Evolutionary conservation across 345 rosid species (phyloP).

Genomic region (Acer campestre): DNA sequence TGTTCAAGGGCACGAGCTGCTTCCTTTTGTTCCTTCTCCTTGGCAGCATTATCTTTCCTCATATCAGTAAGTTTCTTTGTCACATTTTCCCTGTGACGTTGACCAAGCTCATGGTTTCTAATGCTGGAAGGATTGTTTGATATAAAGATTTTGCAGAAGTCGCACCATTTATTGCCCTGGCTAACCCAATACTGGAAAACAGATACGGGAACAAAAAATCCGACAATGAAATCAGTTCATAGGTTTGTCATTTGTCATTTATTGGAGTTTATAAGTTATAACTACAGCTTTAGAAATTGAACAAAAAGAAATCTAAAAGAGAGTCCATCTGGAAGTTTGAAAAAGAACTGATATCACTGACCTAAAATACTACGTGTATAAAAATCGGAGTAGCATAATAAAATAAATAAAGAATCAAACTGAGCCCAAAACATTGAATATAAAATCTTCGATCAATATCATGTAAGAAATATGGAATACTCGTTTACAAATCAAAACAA

Average conservation of each 20-base stretch:
- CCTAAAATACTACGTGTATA: neutral
- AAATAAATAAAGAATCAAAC: neutral
- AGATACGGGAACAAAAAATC: neutral
- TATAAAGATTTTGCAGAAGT: constrained; percentile 84
- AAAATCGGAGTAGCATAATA: neutral
- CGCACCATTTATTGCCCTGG: constrained; percentile 98
- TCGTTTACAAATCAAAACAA: neutral
- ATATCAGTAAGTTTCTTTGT: constrained; percentile 66
- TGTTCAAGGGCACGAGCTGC: constrained; percentile 74
- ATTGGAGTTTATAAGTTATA: neutral
- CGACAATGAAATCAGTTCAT: constrained; percentile 9
- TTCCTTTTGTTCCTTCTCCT: constrained; percentile 79
- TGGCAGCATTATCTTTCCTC: constrained; percentile 78
- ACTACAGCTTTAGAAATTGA: neutral
- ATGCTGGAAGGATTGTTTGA: constrained; percentile 83
- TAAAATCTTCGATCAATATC: neutral
- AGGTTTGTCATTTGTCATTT: neutral
- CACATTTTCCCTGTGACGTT: constrained; percentile 75
- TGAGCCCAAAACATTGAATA: neutral
- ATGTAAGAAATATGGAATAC: neutral
- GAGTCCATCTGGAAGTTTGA: too few relatives aligned
- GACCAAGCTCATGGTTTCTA: constrained; percentile 94
- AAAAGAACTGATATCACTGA: neutral
- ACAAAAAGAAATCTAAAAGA: neutral
- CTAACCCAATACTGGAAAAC: constrained; percentile 84